These are phyloP conservation scores for Actinomortierella ambigua DNA, from an alignment of 371 early-diverging fungal species.

Conservation along the genomic window DNA sequence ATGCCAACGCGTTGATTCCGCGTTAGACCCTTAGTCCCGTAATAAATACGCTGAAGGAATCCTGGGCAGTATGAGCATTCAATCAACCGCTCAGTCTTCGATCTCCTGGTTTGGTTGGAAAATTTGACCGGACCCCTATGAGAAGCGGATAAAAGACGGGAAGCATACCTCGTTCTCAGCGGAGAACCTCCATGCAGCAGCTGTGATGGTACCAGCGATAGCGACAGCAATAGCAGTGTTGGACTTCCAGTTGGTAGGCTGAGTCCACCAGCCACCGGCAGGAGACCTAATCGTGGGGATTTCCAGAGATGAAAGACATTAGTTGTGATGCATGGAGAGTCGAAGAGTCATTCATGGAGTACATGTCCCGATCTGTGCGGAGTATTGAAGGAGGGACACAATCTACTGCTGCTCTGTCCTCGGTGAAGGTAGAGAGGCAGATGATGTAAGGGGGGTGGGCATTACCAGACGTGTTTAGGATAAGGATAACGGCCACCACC, in stretches of 20 bases:
- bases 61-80: no score
- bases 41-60: no score
- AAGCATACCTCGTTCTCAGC: slow-evolving; percentile 84
- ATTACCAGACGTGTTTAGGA: slow-evolving; percentile 58
- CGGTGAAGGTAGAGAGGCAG: neutral
- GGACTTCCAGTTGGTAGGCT: slow-evolving; percentile 80
- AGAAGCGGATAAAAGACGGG: no score
- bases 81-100: no score
- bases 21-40: no score
- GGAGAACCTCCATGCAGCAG: slow-evolving; percentile 76
- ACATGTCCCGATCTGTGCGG: neutral
- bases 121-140: no score
- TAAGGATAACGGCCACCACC: slow-evolving; percentile 58
- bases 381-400: neutral
- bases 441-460: slow-evolving; percentile 3
- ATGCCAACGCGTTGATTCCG: no score
- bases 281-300: slow-evolving; percentile 57
- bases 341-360: slow-evolving; percentile 60
- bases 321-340: slow-evolving; percentile 67
- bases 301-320: slow-evolving; percentile 29
- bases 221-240: slow-evolving; percentile 79
- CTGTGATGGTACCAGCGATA: slow-evolving; percentile 61
- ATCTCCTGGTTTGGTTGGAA: no score
- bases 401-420: neutral
- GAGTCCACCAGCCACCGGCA: slow-evolving; percentile 91